Evolutionary conservation across 192 early-diverging fungal species (phyloP), one percentile per base, ranked within the genome.

Genomic region (Backusella morwellensis): DNA sequence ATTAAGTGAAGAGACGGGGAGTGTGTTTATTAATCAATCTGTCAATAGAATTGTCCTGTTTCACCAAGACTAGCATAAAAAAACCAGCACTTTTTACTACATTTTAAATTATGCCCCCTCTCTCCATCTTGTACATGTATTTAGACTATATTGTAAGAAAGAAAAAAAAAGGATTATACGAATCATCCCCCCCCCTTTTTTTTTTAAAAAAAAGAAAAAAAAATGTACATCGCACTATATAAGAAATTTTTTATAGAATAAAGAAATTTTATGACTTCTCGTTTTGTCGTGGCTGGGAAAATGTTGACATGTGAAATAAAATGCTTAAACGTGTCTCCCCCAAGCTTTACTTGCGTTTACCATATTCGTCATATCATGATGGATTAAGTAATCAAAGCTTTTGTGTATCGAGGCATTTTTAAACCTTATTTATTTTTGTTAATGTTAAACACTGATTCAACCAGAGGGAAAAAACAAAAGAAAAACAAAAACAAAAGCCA

Each of bases 11-110:
- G 47, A 50, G 47, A 17, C 19, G 6, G 19, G 6, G 19, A 50
- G 47, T 1, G n/a, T n/a, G n/a, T 50, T 50, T 50, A 50, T 50
- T 50, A 50, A 50, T 50, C 19, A 17, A 35, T 35, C 9, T 59
- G 56, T 29, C 56, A 63, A 59, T 38, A 78, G 77, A 73, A 78
- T 36, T 78, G 77, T 32, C 77, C 77, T 11, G 77, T 78, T 44
- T 78, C 72, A n/a, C 77, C 77, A 38, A 71, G 41, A 72, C 26
- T 21, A 21, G 35, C 35, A 70, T 38, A 35, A 69, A 21, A n/a
- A 35, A 69, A 68, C 38, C 32, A 68, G 23, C 14, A 17, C 23
- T 17, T 68, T 68, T 14, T 35, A 40, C 32, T 35, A 6, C 11
- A 68, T 68, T 32, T 35, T 68, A 29, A 7, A 68, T 68, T 17